Percentiles rank a stretch among this genome's conserved stretches.
phyloP scores from a whole-genome alignment of 2,329 filamentous ascomycete genomes.

The Anisogramma anomala region DNA sequence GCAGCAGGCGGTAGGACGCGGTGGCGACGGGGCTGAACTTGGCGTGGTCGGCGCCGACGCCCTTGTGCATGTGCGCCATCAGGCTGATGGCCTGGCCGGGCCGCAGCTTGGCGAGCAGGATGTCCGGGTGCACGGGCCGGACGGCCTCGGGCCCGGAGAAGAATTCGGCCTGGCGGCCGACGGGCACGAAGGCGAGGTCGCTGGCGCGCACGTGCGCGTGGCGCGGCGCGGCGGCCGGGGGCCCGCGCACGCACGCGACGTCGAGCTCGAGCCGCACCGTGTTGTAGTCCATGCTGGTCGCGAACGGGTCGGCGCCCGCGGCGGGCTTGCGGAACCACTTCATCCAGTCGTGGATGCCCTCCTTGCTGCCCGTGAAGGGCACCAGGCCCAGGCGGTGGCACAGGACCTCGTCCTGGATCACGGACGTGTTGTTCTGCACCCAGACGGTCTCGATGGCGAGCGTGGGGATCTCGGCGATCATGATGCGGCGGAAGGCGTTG shows the following conservation, averaged over 20 bases:
- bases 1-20: constrained; percentile 82
- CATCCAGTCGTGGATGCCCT: constrained; percentile 66
- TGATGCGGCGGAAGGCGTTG: constrained; percentile 93
- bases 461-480: constrained; percentile 87
- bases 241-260: constrained; percentile 69
- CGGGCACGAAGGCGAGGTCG: constrained; percentile 65
- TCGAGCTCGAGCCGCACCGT: constrained; percentile 70
- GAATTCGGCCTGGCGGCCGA: constrained; percentile 57
- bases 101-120: constrained; percentile 85
- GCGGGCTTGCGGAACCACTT: constrained; percentile 67
- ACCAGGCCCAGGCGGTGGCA: constrained; percentile 82
- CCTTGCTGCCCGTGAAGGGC: constrained; percentile 68
- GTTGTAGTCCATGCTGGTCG: constrained; percentile 66
- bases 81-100: constrained; percentile 80
- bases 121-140: constrained; percentile 74
- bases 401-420: constrained; percentile 95
- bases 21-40: constrained; percentile 97
- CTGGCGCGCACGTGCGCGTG: constrained; percentile 74
- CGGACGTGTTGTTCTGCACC: constrained; percentile 91
- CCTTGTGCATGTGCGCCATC: constrained; percentile 89
- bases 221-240: constrained; percentile 56
- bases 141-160: constrained; percentile 62
- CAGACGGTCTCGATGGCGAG: constrained; percentile 91
- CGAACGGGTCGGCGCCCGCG: constrained; percentile 48
- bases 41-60: constrained; percentile 84